Conservation (phyloP, 306 rosid genomes). For the Inga leiocalycina region DNA sequence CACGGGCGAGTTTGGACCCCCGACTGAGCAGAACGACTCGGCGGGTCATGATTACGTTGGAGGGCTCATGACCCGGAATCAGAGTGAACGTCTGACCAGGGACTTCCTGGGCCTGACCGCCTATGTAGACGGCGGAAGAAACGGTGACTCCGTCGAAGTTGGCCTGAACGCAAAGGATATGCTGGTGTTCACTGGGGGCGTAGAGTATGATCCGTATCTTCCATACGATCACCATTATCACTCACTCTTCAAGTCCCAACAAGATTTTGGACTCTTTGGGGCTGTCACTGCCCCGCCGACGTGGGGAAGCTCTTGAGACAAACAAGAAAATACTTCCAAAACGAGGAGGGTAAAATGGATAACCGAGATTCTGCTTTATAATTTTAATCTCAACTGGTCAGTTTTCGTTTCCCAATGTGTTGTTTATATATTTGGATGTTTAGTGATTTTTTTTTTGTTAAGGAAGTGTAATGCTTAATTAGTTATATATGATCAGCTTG, state of each 20-base stretch:
- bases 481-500: background rate
- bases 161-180: constrained; percentile 56
- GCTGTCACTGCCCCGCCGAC: constrained; percentile 57
- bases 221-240: constrained; percentile 36
- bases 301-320: constrained; percentile 57
- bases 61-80: constrained; percentile 33
- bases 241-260: constrained; percentile 50
- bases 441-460: background rate
- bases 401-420: background rate
- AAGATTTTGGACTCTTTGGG: constrained; percentile 67
- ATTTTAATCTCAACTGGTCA: background rate
- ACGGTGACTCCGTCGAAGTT: constrained; percentile 36
- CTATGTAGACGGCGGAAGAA: constrained; percentile 27
- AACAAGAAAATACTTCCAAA: background rate
- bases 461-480: background rate
- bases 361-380: background rate
- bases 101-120: constrained; percentile 86
- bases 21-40: constrained; percentile 47
- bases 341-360: constrained; percentile 26
- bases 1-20: constrained; percentile 46
- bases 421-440: background rate
- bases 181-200: constrained; percentile 62
- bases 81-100: constrained; percentile 62
- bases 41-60: constrained; percentile 38
- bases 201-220: constrained; percentile 39